phyloP scores from a whole-genome alignment of 2,329 filamentous ascomycete genomes.

The Chaetomium sp. region DNA sequence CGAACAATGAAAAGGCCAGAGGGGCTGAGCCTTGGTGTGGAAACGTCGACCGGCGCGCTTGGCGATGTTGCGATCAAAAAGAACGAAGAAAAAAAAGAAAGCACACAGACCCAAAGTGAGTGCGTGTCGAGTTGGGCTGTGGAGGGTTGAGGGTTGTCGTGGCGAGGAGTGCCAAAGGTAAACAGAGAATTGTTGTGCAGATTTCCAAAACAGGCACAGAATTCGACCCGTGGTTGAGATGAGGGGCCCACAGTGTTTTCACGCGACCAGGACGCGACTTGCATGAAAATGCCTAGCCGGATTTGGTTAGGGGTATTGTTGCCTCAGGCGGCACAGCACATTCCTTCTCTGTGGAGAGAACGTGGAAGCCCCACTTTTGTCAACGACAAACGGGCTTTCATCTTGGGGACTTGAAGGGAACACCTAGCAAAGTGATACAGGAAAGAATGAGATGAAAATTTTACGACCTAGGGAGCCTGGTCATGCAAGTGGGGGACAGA shows the following conservation, averaged over 20 bases:
- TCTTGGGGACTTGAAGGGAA: neutral
- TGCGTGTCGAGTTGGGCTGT: neutral
- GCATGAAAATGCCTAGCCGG: neutral
- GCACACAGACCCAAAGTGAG: neutral
- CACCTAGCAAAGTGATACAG: neutral
- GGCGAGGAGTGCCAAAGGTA: constrained; percentile 10
- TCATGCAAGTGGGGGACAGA: too few species aligned
- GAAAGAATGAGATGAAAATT: neutral
- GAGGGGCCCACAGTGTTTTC: neutral
- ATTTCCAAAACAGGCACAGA: constrained; percentile 8
- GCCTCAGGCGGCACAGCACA: neutral
- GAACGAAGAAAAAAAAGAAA: neutral
- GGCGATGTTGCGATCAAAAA: neutral
- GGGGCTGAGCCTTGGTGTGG: constrained; percentile 4
- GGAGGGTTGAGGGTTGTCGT: constrained; percentile 2
- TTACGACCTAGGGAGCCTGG: neutral
- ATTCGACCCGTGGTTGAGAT: neutral
- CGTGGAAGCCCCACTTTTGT: neutral
- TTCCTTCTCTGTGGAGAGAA: neutral
- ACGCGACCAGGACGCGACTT: constrained; percentile 1
- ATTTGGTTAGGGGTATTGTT: neutral
- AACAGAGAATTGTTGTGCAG: constrained; percentile 13
- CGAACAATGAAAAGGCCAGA: constrained; percentile 9
- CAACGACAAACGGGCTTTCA: neutral
- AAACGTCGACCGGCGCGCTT: neutral